Evolutionary conservation across 2,329 filamentous ascomycete genomes (phyloP), one percentile per base, ranked within the genome.

Genomic region (Aspergillus sp.): DNA sequence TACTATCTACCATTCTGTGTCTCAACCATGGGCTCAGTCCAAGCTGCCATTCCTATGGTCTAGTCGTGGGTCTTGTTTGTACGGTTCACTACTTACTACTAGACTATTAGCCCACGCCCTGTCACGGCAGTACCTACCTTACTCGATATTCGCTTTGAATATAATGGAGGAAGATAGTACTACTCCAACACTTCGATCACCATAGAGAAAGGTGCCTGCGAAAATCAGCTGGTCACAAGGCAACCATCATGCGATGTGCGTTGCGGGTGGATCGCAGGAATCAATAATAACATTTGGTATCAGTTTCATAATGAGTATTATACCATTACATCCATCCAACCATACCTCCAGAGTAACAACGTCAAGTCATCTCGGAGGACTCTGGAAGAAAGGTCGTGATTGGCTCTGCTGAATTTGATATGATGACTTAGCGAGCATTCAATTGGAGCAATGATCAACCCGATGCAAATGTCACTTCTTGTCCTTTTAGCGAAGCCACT

Each of bases 241-340:
- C 50, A 39, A 54, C 49, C 30, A 58, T 58, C 49, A 58, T 54
- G 50, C 41, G 38, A 53, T 54, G 32, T 38, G 51, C 41, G 13
- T 55, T 21, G 21, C 8, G 21, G 32, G 58, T 61, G 58, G 58
- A 51, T 55, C 58, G 30, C 41, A 39, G 23, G 36, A 55, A 48
- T 56, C 47, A 55, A 61, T 58, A 60, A 53, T 39, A 60, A 51
- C 23, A 44, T 44, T 32, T 56, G 51, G 55, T 60, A 58, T 60
- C 58, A 41, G 44, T 56, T 56, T 30, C 21, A n/a, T 36, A 50
- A 21, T 17, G 8, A 44, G 48, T 51, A 58, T 48, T 32, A 41
- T 36, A 36, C 19, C 56, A 21, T 15, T 53, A 17, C 21, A 32
- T 41, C 8, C 21, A 32, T 41, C 13, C 47, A 15, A 27, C 42